phyloP scores from a whole-genome alignment of 2,329 filamentous ascomycete genomes.

The Chrysoporthe deuterocubensis region DNA sequence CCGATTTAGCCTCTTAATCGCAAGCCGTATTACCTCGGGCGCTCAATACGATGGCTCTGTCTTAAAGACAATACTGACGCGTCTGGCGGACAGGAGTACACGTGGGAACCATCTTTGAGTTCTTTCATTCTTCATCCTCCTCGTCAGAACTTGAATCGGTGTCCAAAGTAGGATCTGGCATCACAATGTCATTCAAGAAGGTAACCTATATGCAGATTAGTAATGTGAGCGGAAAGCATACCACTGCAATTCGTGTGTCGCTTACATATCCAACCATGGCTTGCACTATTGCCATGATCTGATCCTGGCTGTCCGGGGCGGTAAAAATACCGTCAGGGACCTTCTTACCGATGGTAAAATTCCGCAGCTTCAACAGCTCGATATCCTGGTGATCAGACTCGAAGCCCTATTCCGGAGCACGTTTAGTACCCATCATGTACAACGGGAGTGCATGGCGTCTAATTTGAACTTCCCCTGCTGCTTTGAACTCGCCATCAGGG shows the following conservation, averaged over 20 bases:
- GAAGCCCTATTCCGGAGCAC: conserved; percentile 63
- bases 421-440: conserved; percentile 18
- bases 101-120: neutral
- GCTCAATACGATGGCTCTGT: no score
- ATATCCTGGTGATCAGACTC: conserved; percentile 77
- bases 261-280: conserved; percentile 81
- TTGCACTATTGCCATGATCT: conserved; percentile 66
- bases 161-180: conserved; percentile 64
- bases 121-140: conserved; percentile 36
- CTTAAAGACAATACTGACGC: no score
- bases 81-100: no score
- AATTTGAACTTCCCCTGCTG: neutral
- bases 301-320: conserved; percentile 64
- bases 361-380: conserved; percentile 77
- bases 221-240: conserved; percentile 9
- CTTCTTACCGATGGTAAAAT: conserved; percentile 73
- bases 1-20: no score
- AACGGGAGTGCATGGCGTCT: neutral
- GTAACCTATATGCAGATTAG: conserved; percentile 55
- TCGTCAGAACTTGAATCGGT: conserved; percentile 55
- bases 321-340: conserved; percentile 69
- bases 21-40: no score
- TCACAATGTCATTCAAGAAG: conserved; percentile 73
- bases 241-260: conserved; percentile 34
- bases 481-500: neutral